phyloP scores from a whole-genome alignment of 129 eudicot species.

The Smallanthus sonchifolius region DNA sequence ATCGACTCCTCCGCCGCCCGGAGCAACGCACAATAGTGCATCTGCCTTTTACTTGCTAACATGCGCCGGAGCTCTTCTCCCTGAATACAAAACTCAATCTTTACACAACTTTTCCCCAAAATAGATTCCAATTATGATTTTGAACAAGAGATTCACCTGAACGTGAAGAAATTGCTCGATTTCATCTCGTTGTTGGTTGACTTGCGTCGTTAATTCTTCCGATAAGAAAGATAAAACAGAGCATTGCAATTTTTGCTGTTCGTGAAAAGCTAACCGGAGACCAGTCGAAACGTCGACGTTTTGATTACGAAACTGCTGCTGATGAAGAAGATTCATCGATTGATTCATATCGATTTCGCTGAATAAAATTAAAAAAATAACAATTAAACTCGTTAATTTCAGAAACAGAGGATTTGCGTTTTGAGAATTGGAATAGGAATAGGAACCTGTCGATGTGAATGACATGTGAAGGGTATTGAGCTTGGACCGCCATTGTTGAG shows the following conservation, averaged over 20 bases:
- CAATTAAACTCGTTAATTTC: not conserved
- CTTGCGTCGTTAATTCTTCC: slow-evolving; percentile 42
- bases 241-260: slow-evolving; percentile 44
- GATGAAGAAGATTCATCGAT: slow-evolving; percentile 35
- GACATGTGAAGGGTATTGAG: slow-evolving; percentile 68
- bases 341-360: slow-evolving; percentile 41
- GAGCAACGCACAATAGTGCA: slow-evolving; percentile 49
- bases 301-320: slow-evolving; percentile 30
- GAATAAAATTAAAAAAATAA: not conserved
- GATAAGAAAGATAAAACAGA: slow-evolving; percentile 41
- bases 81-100: not conserved
- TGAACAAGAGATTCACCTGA: slow-evolving; percentile 38
- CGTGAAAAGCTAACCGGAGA: slow-evolving; percentile 55
- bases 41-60: slow-evolving; percentile 53
- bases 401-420: not conserved
- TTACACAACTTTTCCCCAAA: not conserved
- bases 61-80: slow-evolving; percentile 62
- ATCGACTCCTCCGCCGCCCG: slow-evolving; percentile 45
- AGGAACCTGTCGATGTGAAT: slow-evolving; percentile 50
- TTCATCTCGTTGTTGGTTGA: slow-evolving; percentile 54
- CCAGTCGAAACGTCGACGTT: slow-evolving; percentile 64
- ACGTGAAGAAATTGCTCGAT: slow-evolving; percentile 49
- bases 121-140: not conserved
- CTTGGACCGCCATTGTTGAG: slow-evolving; percentile 55
- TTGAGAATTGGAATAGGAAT: not conserved